A percentile compares a stretch with the other conserved stretches of the same genome.
Evolutionary conservation across 1,139 yeast genomes (phyloP).

Genomic region (Kodamaea ohmeri): DNA sequence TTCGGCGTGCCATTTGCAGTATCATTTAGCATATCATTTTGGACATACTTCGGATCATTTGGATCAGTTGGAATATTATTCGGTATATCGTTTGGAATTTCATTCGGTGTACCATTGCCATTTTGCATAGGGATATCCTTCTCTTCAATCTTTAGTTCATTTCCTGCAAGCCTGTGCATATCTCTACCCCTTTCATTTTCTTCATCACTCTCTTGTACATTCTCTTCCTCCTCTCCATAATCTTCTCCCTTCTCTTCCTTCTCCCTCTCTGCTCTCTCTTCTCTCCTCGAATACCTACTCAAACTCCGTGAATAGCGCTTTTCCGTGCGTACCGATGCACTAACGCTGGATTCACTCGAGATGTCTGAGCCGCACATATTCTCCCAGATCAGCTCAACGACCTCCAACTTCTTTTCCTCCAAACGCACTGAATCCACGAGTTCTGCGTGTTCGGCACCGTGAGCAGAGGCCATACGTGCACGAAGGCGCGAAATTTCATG

Average conservation of each 20-base stretch:
- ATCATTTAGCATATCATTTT: too few relatives aligned
- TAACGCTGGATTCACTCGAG: conserved; percentile 16
- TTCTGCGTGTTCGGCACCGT: conserved; percentile 16
- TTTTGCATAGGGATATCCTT: too few relatives aligned
- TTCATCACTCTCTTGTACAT: conserved; percentile 6
- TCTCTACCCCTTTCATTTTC: conserved; percentile 14
- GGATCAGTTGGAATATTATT: too few relatives aligned
- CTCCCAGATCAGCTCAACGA: conserved; percentile 23
- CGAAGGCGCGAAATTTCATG: conserved; percentile 34
- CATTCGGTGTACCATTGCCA: too few relatives aligned
- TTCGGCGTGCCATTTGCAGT: too few relatives aligned
- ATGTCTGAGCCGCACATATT: conserved; percentile 16
- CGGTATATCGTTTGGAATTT: too few relatives aligned
- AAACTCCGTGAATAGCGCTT: conserved; percentile 17
- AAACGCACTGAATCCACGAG: conserved; percentile 33
- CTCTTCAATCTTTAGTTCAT: too few relatives aligned
- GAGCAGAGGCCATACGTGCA: conserved; percentile 8
- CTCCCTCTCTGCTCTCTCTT: not conserved
- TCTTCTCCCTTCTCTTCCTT: not conserved
- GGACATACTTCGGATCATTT: too few relatives aligned
- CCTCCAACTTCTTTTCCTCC: conserved; percentile 28
- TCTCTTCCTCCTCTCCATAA: not conserved
- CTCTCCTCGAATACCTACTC: conserved; percentile 23
- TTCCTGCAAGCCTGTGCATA: too few relatives aligned
- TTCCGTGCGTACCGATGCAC: conserved; percentile 5